phyloP scores from a whole-genome alignment of 2,329 filamentous ascomycete genomes.

The Colletotrichum spinosum region DNA sequence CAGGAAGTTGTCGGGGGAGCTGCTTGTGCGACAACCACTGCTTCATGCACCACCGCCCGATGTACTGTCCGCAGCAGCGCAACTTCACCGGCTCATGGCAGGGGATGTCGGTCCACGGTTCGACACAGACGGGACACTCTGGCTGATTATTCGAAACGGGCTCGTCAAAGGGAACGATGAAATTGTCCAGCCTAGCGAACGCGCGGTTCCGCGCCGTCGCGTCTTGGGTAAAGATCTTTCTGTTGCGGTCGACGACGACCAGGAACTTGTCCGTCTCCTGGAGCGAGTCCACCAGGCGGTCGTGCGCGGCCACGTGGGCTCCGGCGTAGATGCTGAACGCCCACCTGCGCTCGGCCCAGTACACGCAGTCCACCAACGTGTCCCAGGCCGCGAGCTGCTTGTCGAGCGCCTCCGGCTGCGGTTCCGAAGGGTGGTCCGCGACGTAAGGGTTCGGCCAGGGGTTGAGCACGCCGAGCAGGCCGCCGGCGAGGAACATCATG shows the following conservation, averaged over 20 bases:
- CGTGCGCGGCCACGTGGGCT: background rate
- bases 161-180: background rate
- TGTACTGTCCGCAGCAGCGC: slow-evolving; percentile 19
- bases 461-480: slow-evolving; percentile 31
- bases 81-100: slow-evolving; percentile 26
- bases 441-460: slow-evolving; percentile 12
- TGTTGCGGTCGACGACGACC: slow-evolving; percentile 21
- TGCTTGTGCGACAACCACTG: slow-evolving; percentile 9
- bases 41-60: slow-evolving; percentile 30
- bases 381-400: slow-evolving; percentile 10
- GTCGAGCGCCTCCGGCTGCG: slow-evolving; percentile 1
- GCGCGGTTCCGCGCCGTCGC: slow-evolving; percentile 4
- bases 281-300: background rate
- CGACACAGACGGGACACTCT: slow-evolving; percentile 8
- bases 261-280: background rate
- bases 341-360: slow-evolving; percentile 27
- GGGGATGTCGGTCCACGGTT: slow-evolving; percentile 11
- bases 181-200: background rate
- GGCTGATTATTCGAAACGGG: background rate
- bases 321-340: slow-evolving; percentile 1
- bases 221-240: slow-evolving; percentile 6
- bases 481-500: slow-evolving; percentile 21
- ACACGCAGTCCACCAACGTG: slow-evolving; percentile 28
- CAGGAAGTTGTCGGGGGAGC: slow-evolving; percentile 1
- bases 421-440: slow-evolving; percentile 10